Evolutionary conservation across 23 red algal genomes (phyloP).

Genomic region (Cyanidiococcus yangmingshanensis): DNA sequence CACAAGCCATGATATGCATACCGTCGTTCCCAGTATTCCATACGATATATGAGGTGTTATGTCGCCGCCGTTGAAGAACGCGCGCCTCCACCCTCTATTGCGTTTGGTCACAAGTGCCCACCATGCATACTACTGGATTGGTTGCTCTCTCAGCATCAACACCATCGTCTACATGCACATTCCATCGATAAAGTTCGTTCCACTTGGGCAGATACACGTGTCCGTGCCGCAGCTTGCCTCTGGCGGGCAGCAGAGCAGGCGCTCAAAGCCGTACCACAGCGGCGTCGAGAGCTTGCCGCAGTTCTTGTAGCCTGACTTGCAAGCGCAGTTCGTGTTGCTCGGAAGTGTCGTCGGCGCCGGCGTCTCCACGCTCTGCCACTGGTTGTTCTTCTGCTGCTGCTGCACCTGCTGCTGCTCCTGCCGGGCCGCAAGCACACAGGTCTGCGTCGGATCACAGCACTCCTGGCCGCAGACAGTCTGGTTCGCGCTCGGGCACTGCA

Average conservation of each 20-base stretch:
- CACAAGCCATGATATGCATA: no score
- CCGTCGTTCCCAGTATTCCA: no score
- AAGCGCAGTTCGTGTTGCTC: slow-evolving; percentile 21
- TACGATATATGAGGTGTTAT: no score
- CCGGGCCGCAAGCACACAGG: not conserved
- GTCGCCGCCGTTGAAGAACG: no score
- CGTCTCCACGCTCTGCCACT: not conserved
- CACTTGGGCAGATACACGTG: not conserved
- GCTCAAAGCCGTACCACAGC: slow-evolving; percentile 20
- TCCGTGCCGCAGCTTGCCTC: not conserved
- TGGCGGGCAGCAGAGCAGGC: slow-evolving; percentile 20
- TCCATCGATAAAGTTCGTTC: not conserved
- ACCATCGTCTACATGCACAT: not conserved
- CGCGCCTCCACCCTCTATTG: no score
- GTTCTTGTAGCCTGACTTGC: not conserved
- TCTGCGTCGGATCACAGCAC: slow-evolving; percentile 16
- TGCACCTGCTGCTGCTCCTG: slow-evolving; percentile 4
- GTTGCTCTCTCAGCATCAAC: no score
- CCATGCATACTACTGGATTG: no score
- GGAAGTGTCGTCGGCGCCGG: slow-evolving; percentile 2
- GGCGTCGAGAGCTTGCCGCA: slow-evolving; percentile 21
- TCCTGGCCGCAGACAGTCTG: slow-evolving; percentile 15
- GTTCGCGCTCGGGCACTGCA: not conserved
- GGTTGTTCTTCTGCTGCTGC: not conserved
- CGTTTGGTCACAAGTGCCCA: no score